Conservation (phyloP, 169 alveolate species). For the Plasmodium vivax region DNA sequence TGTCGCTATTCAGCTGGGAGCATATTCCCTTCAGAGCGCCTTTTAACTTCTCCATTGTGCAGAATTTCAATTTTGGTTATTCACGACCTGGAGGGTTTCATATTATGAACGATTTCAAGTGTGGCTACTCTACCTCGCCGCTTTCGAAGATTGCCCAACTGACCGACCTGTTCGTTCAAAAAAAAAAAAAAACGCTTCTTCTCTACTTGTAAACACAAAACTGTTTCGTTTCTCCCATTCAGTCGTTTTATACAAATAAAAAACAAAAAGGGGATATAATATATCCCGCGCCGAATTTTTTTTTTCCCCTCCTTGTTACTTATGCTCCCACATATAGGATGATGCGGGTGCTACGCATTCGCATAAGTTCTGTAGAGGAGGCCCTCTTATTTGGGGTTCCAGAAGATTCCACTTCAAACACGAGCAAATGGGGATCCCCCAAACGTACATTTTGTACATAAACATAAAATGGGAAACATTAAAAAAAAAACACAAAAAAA, state of each 20-base stretch:
- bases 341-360: background rate
- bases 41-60: background rate
- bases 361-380: background rate
- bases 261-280: background rate
- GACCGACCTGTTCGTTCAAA: background rate
- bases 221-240: background rate
- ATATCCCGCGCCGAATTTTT: background rate
- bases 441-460: background rate
- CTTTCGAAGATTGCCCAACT: background rate
- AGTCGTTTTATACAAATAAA: background rate
- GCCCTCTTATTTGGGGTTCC: background rate
- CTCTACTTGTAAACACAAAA: background rate
- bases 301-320: background rate
- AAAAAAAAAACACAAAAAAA: background rate
- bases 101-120: background rate
- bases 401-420: background rate
- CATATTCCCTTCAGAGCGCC: conserved; percentile 31
- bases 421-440: background rate
- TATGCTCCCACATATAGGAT: background rate
- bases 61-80: background rate
- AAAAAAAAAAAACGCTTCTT: background rate
- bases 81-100: background rate
- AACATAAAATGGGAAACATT: background rate
- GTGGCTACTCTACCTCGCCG: background rate
- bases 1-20: conserved; percentile 13